phyloP scores from a whole-genome alignment of 176 grass and related monocot species.

The Avena atlantica region DNA sequence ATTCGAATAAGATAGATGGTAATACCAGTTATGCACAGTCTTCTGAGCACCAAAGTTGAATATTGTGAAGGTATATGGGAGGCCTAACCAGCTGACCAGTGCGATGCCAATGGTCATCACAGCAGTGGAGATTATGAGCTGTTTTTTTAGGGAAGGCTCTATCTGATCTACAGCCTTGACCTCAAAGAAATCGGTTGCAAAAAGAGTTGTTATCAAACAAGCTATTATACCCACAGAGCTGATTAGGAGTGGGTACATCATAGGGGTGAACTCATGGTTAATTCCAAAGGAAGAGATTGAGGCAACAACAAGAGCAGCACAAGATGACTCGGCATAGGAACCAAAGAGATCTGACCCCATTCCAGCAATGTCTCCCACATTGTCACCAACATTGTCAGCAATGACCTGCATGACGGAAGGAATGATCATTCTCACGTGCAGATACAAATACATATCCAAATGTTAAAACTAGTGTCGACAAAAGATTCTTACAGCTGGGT shows the following conservation, averaged over 20 bases:
- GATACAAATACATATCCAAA: not conserved
- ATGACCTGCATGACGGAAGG: slow-evolving; percentile 67
- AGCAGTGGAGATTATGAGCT: slow-evolving; percentile 80
- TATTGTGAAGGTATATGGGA: slow-evolving; percentile 86
- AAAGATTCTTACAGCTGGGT: slow-evolving; percentile 79
- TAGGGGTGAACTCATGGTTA: slow-evolving; percentile 82
- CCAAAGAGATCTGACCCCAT: slow-evolving; percentile 98
- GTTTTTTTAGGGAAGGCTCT: slow-evolving; percentile 78
- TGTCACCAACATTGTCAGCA: slow-evolving; percentile 97
- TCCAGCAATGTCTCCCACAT: slow-evolving; percentile 96
- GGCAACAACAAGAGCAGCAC: slow-evolving; percentile 86
- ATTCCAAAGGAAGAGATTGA: slow-evolving; percentile 97
- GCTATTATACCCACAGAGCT: slow-evolving; percentile 93
- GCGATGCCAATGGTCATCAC: slow-evolving; percentile 91
- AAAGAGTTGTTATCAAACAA: slow-evolving; percentile 90
- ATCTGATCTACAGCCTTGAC: slow-evolving; percentile 88
- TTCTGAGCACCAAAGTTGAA: slow-evolving; percentile 98
- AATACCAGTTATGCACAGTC: slow-evolving; percentile 84
- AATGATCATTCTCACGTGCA: slow-evolving; percentile 35
- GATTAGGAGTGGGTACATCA: slow-evolving; percentile 82
- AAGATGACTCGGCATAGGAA: slow-evolving; percentile 93
- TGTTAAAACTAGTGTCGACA: not conserved
- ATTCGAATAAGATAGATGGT: not conserved
- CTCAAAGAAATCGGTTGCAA: slow-evolving; percentile 88
- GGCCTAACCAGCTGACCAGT: slow-evolving; percentile 87